Evolutionary conservation across 371 early-diverging fungal species (phyloP).

Genomic region (Mortierella sp.): DNA sequence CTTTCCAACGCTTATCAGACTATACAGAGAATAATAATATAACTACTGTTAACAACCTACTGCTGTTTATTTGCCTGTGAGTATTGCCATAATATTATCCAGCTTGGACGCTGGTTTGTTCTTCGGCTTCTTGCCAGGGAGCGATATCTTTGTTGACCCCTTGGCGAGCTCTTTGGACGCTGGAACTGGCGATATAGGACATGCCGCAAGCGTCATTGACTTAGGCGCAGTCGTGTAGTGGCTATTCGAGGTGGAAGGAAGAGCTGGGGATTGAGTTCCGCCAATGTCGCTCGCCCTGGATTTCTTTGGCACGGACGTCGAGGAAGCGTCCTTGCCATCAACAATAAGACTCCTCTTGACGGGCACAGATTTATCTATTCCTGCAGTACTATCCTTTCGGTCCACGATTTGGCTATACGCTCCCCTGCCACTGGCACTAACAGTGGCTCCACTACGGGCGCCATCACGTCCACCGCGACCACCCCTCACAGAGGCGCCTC

Average conservation of each 20-base stretch:
- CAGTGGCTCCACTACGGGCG: conserved; percentile 5
- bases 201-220: too few relatives aligned
- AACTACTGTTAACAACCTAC: too few relatives aligned
- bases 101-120: conserved; percentile 26
- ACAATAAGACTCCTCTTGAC: background rate
- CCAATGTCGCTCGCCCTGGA: too few relatives aligned
- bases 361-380: background rate
- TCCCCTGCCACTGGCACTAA: too few relatives aligned
- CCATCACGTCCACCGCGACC: conserved; percentile 27
- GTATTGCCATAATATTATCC: conserved; percentile 48
- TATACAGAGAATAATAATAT: too few relatives aligned
- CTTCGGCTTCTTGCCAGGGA: conserved; percentile 30
- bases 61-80: conserved; percentile 44
- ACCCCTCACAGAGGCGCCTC: conserved; percentile 5
- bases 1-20: too few relatives aligned
- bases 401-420: background rate
- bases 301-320: too few relatives aligned
- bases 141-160: background rate
- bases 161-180: background rate
- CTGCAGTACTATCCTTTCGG: background rate
- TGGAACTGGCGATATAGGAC: background rate
- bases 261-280: too few relatives aligned
- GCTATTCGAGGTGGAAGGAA: too few relatives aligned
- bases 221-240: too few relatives aligned
- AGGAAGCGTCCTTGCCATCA: background rate